phyloP scores from a whole-genome alignment of 2,329 filamentous ascomycete species.

The Aspergillus sp. region DNA sequence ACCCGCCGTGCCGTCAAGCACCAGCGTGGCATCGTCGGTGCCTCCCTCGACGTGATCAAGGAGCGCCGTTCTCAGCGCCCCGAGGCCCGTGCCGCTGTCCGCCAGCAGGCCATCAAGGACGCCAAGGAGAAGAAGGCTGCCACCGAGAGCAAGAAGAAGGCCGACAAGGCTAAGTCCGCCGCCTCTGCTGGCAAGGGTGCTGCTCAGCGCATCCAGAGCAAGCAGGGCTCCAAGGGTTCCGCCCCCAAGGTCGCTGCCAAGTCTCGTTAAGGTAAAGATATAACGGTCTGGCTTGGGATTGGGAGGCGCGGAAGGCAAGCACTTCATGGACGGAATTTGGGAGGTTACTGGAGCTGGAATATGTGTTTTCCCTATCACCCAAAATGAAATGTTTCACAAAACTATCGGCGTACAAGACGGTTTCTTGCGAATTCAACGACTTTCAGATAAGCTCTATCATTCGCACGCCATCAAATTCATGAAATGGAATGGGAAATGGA shows the following conservation, averaged over 20 bases:
- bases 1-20: constrained; percentile 96
- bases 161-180: constrained; percentile 96
- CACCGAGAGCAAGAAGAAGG: constrained; percentile 90
- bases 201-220: constrained; percentile 79
- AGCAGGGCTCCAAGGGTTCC: constrained; percentile 95
- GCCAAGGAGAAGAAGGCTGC: constrained; percentile 98
- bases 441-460: constrained; percentile 24
- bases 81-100: constrained; percentile 90
- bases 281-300: constrained; percentile 31
- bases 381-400: constrained; percentile 16
- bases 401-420: constrained; percentile 26
- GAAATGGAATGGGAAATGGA: neutral
- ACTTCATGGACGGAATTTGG: constrained; percentile 23
- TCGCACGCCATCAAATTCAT: constrained; percentile 23
- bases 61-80: constrained; percentile 94
- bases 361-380: constrained; percentile 21
- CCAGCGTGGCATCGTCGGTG: constrained; percentile 98
- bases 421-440: constrained; percentile 19
- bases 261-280: constrained; percentile 66
- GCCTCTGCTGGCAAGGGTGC: constrained; percentile 73
- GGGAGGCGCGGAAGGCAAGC: constrained; percentile 23
- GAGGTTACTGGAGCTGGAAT: constrained; percentile 29
- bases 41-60: constrained; percentile 99
- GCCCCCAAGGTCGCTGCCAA: constrained; percentile 81
- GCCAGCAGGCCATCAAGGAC: constrained; percentile 87